Evolutionary conservation across 2,329 filamentous ascomycete species (phyloP), one percentile per base, ranked within the genome.

Genomic region (Dothideomycetes sp.): DNA sequence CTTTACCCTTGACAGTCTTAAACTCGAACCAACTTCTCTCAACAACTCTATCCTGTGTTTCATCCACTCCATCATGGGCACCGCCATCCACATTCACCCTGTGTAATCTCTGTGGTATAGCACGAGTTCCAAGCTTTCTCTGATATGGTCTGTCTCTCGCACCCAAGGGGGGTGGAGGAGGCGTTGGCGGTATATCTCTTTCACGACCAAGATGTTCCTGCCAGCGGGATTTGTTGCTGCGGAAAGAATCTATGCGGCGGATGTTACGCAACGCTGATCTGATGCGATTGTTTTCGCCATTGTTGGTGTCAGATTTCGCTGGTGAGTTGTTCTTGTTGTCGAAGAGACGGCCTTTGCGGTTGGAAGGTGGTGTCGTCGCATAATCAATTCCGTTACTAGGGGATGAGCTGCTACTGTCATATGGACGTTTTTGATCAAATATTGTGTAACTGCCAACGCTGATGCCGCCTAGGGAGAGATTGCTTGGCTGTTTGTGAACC

Each of bases 21-120:
- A 59, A 57, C 40, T 58, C 56, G 40, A 59, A 59, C 9, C 56
- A 49, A 30, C 52, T 57, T 11, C 52, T 46, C 30, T 59, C 57
- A 7, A 29, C 12, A 27, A 8, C 8, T 22, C 27, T n/a, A n/a
- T n/a, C n/a, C n/a, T n/a, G n/a, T n/a, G n/a, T n/a, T n/a, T n/a
- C n/a, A n/a, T n/a, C n/a, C n/a, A n/a, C n/a, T n/a, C n/a, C n/a
- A n/a, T n/a, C n/a, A n/a, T n/a, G n/a, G n/a, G n/a, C n/a, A n/a
- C n/a, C n/a, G n/a, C n/a, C n/a, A n/a, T n/a, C n/a, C n/a, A n/a
- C n/a, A n/a, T n/a, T n/a, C n/a, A n/a, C n/a, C n/a, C n/a, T n/a
- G n/a, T n/a, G n/a, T n/a, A n/a, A n/a, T n/a, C n/a, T n/a, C n/a
- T n/a, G n/a, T n/a, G n/a, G n/a, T n/a, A n/a, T n/a, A n/a, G n/a